Evolutionary conservation across 2,329 filamentous ascomycete genomes (phyloP).

Genomic region (Colletotrichum sp.): DNA sequence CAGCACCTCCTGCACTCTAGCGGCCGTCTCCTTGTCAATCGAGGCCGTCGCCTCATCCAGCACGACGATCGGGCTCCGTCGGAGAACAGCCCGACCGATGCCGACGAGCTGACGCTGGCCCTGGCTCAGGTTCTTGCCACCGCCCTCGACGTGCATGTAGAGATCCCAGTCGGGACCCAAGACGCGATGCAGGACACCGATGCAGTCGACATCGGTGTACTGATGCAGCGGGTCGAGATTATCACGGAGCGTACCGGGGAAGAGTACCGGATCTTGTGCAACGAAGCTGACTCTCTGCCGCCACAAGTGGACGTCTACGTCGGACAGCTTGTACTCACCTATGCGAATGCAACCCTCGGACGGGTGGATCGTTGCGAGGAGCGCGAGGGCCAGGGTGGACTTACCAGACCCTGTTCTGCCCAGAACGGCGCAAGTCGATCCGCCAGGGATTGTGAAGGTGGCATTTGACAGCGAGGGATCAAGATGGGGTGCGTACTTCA

Average conservation of each 20-base stretch:
- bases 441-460: conserved; percentile 73
- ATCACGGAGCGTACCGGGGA: conserved; percentile 62
- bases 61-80: conserved; percentile 64
- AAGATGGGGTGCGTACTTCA: conserved; percentile 80
- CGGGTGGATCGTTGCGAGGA: conserved; percentile 62
- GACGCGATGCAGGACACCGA: conserved; percentile 61
- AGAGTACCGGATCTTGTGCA: conserved; percentile 68
- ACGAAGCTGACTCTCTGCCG: conserved; percentile 66
- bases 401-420: conserved; percentile 89
- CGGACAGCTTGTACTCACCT: conserved; percentile 56
- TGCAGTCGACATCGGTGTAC: conserved; percentile 56
- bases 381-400: conserved; percentile 71
- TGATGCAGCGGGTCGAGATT: conserved; percentile 74
- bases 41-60: conserved; percentile 71
- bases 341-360: conserved; percentile 56
- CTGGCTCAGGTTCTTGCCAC: conserved; percentile 67
- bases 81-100: conserved; percentile 64
- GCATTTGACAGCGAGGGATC: conserved; percentile 74
- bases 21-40: conserved; percentile 65
- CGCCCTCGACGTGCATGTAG: conserved; percentile 58
- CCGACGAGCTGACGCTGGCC: conserved; percentile 68
- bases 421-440: conserved; percentile 69
- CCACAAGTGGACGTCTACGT: conserved; percentile 59
- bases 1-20: conserved; percentile 62
- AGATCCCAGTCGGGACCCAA: conserved; percentile 56